phyloP scores from a whole-genome alignment of 176 grass and related monocot genomes.

The Cenchrus americanus region DNA sequence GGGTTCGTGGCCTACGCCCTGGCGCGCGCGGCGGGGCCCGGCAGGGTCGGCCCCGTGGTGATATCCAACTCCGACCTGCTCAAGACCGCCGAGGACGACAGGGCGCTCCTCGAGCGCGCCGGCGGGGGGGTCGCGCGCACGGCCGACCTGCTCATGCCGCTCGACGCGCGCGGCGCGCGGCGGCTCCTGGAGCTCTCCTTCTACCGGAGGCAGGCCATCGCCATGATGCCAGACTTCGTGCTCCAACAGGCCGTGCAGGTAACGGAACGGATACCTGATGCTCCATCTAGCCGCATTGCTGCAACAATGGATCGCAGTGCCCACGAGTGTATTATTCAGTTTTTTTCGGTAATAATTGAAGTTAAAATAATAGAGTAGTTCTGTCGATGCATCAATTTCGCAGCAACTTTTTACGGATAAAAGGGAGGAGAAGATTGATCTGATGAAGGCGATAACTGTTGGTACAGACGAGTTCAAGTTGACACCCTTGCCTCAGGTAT shows the following conservation, averaged over 20 bases:
- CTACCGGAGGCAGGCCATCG: slow-evolving; percentile 45
- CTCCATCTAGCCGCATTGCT: not conserved
- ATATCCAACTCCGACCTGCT: slow-evolving; percentile 81
- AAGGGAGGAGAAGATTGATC: slow-evolving; percentile 66
- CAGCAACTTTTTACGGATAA: slow-evolving; percentile 66
- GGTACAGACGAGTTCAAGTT: slow-evolving; percentile 67
- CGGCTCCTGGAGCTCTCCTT: slow-evolving; percentile 47
- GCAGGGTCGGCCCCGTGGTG: slow-evolving; percentile 59
- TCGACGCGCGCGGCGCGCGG: slow-evolving; percentile 29
- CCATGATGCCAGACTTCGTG: slow-evolving; percentile 68
- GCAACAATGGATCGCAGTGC: not conserved
- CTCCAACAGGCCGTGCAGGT: slow-evolving; percentile 53
- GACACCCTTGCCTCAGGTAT: slow-evolving; percentile 67
- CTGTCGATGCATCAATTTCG: not conserved
- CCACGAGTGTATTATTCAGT: no score
- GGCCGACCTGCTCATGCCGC: slow-evolving; percentile 60
- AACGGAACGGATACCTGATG: not conserved
- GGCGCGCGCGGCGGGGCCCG: slow-evolving; percentile 50
- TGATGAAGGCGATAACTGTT: slow-evolving; percentile 60
- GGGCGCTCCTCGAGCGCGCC: slow-evolving; percentile 46
- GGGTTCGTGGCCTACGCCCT: slow-evolving; percentile 82
- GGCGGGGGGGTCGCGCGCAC: slow-evolving; percentile 25
- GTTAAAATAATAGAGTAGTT: not conserved
- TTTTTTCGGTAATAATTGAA: not conserved
- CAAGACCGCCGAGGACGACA: slow-evolving; percentile 65